Evolutionary conservation across 2,329 filamentous ascomycete species (phyloP), one percentile per base, ranked within the genome.

Genomic region (Aspergillus sp.): DNA sequence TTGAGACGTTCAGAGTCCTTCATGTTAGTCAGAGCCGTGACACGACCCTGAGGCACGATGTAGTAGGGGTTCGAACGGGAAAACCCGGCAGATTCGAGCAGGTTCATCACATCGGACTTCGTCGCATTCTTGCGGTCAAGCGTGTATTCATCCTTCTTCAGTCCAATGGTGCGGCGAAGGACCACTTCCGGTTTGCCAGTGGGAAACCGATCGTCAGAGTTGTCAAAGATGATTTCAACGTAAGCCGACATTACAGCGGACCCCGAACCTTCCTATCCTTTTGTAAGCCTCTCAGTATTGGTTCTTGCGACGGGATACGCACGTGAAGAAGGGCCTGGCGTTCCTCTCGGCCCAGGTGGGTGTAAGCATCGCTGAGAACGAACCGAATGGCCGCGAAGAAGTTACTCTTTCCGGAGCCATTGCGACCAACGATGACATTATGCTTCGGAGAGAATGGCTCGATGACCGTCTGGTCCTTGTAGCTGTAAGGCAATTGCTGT

Each of bases 181-280:
- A 95, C 88, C 51, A 98, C 87, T 75, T 99, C 94, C 62, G 92
- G 89, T 73, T 92, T 95, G 68, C 91, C 91, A 8, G 92, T 97
- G 38, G 92, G 92, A 72, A 99, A 98, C 69, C 95, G 91, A 69
- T 96, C 92, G 75, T 99, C 94, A 70, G 86, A 91, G 75, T 99
- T 99, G 83, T 99, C 95, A 77, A 99, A 99, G 67, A 97, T 96
- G 71, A 99, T 91, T 78, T 99, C 95, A 61, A 99, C 96, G 71
- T 98, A 99, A n/a, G 95, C 96, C 51, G 93, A 96, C 91, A 97
- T 96, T 71, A 99, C 94, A 15, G 95, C 95, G 3, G 94, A 96
- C 38, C 95, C 96, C 3, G 95, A 96, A 42, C 96, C 96, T 83
- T 99, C 96, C 82, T 85, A 66, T 54, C 62, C 53, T 17, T 30